Percentiles rank a stretch among this genome's conserved stretches.
Evolutionary conservation across 192 early-diverging fungal genomes (phyloP).

Genomic region (Rhizophlyctis rosea): DNA sequence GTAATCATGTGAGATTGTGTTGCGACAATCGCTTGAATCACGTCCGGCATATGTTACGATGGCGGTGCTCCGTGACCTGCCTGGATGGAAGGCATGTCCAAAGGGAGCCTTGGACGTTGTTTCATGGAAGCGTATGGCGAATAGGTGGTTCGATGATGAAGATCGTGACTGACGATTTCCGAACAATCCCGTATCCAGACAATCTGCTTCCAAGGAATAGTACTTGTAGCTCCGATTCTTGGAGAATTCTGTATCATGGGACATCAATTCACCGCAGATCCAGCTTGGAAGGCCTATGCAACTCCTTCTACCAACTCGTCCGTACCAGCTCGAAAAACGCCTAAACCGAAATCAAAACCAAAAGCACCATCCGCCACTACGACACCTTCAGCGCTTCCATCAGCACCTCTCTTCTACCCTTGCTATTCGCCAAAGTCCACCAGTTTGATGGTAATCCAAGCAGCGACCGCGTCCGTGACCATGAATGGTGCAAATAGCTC

Average conservation of each 20-base stretch:
- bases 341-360: conserved; percentile 1
- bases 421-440: conserved; percentile 34
- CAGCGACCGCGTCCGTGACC: conserved; percentile 5
- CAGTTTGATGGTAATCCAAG: conserved; percentile 33
- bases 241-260: conserved; percentile 31
- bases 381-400: too few relatives aligned
- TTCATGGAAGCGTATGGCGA: too few relatives aligned
- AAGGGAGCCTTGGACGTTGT: too few relatives aligned
- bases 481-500: conserved; percentile 8
- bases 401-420: too few relatives aligned
- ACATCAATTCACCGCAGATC: conserved; percentile 2
- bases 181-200: conserved; percentile 9
- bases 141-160: too few relatives aligned
- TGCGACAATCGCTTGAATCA: too few relatives aligned
- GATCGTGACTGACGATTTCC: too few relatives aligned
- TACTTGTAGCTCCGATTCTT: conserved; percentile 21
- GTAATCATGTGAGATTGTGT: not conserved
- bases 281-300: conserved; percentile 2
- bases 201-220: conserved; percentile 38
- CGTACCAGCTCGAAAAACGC: too few relatives aligned
- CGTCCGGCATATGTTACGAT: not conserved
- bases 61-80: not conserved
- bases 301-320: too few relatives aligned
- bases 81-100: not conserved
- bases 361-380: not conserved